Conservation (phyloP, 805 yeast species). For the Myxozyma mucilagina region DNA sequence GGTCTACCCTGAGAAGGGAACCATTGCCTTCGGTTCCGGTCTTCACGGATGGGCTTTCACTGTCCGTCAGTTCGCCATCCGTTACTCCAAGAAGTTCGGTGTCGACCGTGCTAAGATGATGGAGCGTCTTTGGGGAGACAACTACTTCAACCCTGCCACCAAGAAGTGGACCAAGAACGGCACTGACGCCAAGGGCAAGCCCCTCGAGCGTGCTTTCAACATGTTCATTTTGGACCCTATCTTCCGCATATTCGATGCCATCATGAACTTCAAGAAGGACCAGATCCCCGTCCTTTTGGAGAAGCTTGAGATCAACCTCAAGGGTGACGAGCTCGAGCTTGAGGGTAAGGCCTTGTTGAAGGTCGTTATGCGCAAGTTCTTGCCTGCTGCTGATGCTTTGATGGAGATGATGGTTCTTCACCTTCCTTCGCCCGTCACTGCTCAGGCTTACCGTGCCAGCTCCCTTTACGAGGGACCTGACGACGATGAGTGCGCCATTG, state of each 20-base stretch:
- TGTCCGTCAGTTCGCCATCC: conserved; percentile 95
- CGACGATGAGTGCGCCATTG: conserved; percentile 79
- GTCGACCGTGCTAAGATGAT: conserved; percentile 97
- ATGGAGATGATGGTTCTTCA: conserved; percentile 98
- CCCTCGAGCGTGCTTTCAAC: conserved; percentile 98
- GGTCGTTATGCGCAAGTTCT: conserved; percentile 99
- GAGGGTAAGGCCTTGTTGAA: conserved; percentile 98
- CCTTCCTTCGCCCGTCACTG: conserved; percentile 99
- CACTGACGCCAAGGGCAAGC: conserved; percentile 92
- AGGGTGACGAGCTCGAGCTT: conserved; percentile 95
- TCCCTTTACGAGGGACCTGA: conserved; percentile 98
- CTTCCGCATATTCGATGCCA: conserved; percentile 93
- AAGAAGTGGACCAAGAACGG: conserved; percentile 95
- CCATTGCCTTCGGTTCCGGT: conserved; percentile 99
- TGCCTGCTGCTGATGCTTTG: conserved; percentile 99
- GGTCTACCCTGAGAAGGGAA: conserved; percentile 98
- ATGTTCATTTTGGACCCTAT: conserved; percentile 98
- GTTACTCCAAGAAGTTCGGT: conserved; percentile 99
- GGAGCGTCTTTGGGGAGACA: conserved; percentile 99
- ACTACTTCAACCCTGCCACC: conserved; percentile 99
- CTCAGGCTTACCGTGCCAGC: conserved; percentile 99
- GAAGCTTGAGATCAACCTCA: conserved; percentile 90
- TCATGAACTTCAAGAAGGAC: conserved; percentile 99
- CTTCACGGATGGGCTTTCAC: conserved; percentile 99
- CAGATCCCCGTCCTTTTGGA: conserved; percentile 89